Percentiles rank a stretch among this genome's conserved stretches.
phyloP scores from a whole-genome alignment of 768 basidiomycete species.

The Russula sp. region DNA sequence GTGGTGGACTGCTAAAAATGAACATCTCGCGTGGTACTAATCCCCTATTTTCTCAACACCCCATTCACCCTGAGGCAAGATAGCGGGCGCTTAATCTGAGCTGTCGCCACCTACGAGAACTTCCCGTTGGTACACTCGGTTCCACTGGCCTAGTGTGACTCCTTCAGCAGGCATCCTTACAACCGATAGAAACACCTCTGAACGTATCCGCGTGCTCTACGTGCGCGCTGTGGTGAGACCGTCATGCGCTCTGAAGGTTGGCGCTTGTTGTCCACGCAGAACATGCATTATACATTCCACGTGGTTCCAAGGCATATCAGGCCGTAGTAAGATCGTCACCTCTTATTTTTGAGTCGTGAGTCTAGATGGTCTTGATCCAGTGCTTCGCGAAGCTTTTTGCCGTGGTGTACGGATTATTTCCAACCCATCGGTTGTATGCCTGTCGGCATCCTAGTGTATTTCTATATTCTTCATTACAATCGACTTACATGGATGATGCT shows the following conservation, averaged over 20 bases:
- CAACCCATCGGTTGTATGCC: not conserved
- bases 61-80: not conserved
- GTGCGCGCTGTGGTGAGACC: not conserved
- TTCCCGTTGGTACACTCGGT: not conserved
- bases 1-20: not conserved
- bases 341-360: not conserved
- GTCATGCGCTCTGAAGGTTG: not conserved
- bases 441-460: not conserved
- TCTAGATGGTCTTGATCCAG: not conserved
- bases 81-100: not conserved
- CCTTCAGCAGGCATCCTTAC: not conserved
- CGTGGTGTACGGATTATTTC: conserved; percentile 1
- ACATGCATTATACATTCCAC: not conserved
- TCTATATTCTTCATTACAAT: not conserved
- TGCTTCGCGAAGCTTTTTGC: not conserved
- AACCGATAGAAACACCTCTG: not conserved
- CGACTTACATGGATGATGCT: not conserved
- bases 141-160: not conserved
- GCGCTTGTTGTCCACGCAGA: not conserved
- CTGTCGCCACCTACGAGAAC: not conserved
- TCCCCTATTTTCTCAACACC: not conserved
- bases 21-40: not conserved
- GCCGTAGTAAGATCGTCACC: not conserved
- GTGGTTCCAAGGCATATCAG: not conserved
- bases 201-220: not conserved